These are phyloP conservation scores for Colletotrichum simmondsii DNA, from an alignment of 2,329 filamentous ascomycete species.

Conservation along the genomic window DNA sequence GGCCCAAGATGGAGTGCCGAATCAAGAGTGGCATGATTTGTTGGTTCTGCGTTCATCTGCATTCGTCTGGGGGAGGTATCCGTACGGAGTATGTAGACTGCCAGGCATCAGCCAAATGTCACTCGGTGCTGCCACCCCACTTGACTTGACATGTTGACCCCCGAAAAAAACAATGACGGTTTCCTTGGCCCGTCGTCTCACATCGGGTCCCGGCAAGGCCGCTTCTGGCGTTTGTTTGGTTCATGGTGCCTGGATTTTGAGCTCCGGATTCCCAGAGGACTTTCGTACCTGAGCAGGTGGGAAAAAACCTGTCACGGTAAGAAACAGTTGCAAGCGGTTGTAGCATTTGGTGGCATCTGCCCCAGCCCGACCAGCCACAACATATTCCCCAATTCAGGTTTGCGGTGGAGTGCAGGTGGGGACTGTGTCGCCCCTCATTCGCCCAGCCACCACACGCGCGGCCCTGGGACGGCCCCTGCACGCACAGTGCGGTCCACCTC, in stretches of 20 bases:
- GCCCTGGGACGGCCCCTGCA: conserved; percentile 30
- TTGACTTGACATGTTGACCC: background rate
- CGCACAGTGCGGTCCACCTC: conserved; percentile 18
- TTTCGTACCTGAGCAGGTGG: background rate
- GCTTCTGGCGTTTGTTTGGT: conserved; percentile 23
- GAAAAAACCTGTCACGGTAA: background rate
- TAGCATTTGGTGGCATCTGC: background rate
- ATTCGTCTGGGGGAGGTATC: background rate
- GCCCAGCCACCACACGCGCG: conserved; percentile 34
- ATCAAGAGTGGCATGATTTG: background rate
- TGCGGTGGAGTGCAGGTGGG: conserved; percentile 3
- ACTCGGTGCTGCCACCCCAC: background rate
- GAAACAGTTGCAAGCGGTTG: background rate
- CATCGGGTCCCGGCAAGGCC: background rate
- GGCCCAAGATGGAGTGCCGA: background rate
- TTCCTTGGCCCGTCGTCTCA: background rate
- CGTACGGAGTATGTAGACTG: background rate
- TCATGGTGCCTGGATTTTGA: background rate
- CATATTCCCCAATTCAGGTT: conserved; percentile 29
- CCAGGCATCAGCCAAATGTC: background rate
- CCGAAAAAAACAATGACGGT: background rate
- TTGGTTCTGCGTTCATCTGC: background rate
- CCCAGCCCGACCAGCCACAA: conserved; percentile 31
- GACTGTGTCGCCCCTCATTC: conserved; percentile 13
- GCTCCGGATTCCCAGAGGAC: background rate